A percentile compares a stretch with the other conserved stretches of the same genome.
Evolutionary conservation across 768 basidiomycete genomes (phyloP).

Genomic region (Boletales sp.): DNA sequence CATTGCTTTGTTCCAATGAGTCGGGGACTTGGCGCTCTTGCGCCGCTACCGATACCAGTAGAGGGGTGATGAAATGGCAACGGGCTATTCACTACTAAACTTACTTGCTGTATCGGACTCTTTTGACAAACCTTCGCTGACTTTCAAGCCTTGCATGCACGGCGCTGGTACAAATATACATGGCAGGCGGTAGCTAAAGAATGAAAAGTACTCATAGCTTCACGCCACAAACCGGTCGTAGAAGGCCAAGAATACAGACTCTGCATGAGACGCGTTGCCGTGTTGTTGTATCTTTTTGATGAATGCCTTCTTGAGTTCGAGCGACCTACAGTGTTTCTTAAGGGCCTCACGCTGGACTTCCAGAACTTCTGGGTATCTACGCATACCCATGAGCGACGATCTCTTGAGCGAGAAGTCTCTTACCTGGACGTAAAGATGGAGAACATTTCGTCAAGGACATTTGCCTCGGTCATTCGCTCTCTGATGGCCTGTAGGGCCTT

Average conservation of each 20-base stretch:
- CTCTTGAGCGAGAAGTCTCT: neutral
- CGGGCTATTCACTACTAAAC: too few relatives aligned
- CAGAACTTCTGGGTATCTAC: constrained; percentile 7
- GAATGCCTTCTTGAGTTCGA: constrained; percentile 1
- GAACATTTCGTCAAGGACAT: constrained; percentile 24
- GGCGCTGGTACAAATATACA: too few relatives aligned
- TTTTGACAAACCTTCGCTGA: too few relatives aligned
- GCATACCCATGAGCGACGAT: neutral
- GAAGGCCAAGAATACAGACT: constrained; percentile 1
- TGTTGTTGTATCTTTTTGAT: neutral
- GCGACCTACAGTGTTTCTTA: neutral
- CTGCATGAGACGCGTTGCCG: constrained; percentile 1
- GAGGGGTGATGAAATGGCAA: too few relatives aligned
- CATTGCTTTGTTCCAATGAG: too few relatives aligned
- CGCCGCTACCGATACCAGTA: too few relatives aligned
- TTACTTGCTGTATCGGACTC: too few relatives aligned
- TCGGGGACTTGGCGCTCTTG: too few relatives aligned
- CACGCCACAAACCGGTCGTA: neutral
- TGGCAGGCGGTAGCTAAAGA: too few relatives aligned
- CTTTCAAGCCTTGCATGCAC: too few relatives aligned
- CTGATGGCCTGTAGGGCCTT: constrained; percentile 17
- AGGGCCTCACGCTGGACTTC: constrained; percentile 2
- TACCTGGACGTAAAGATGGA: constrained; percentile 28
- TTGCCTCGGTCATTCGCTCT: constrained; percentile 11
- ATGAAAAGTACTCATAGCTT: neutral